phyloP scores from a whole-genome alignment of 805 yeast species.

The Kazachstania viticola region DNA sequence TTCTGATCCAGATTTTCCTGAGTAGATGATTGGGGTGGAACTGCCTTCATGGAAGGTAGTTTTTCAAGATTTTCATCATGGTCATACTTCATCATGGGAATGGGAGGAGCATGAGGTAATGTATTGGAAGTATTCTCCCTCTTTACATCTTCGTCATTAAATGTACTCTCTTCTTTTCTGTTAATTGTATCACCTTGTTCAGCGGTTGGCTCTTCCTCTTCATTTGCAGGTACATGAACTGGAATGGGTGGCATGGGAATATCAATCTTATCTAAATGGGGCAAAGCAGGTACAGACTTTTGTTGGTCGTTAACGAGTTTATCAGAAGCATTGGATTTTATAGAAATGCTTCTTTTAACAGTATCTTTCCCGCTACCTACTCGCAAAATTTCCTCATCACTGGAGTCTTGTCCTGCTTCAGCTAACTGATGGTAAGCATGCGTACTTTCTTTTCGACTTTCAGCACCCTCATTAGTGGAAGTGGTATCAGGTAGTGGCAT shows the following conservation, averaged over 20 bases:
- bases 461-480: conserved; percentile 1
- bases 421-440: not conserved
- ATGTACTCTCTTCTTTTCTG: not conserved
- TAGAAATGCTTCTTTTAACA: no score
- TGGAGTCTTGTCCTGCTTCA: not conserved
- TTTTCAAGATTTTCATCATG: no score
- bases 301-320: no score
- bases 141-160: no score
- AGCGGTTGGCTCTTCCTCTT: conserved; percentile 4
- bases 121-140: no score
- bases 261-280: not conserved
- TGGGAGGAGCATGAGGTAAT: no score
- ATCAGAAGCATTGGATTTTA: no score
- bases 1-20: not conserved
- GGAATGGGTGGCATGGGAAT: not conserved
- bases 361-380: no score
- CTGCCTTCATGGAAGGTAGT: no score
- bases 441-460: not conserved
- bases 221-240: not conserved
- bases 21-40: no score
- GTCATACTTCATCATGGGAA: no score
- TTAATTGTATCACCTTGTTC: not conserved
- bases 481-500: conserved; percentile 17
- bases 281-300: no score
- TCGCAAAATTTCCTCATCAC: not conserved